Evolutionary conservation across 805 yeast genomes (phyloP), one percentile per base, ranked within the genome.

Genomic region (Lachancea fermentati): DNA sequence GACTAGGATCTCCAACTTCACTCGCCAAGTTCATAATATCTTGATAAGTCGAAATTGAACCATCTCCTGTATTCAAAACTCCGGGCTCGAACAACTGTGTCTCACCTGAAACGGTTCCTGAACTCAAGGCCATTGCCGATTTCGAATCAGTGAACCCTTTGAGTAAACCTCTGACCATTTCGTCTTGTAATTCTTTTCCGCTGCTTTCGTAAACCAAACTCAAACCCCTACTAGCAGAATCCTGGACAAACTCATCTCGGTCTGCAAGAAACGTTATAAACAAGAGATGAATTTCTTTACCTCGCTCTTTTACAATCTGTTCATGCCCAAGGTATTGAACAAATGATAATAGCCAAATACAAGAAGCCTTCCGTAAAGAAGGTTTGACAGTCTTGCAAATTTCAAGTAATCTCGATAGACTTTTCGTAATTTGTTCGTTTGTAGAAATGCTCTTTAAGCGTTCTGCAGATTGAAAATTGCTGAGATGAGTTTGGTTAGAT

Each of bases 1-100:
- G 72, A 49, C 93, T 76, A 11, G 97, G 96, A 61, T 91, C 96
- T 19, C 97, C 97, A 7, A 88, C 94, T 56, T 91, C 98, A 1
- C 93, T 78, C 0, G 98, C 97, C 36, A 91, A 68, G 51, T 70
- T 85, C 51, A 91, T 68, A 22, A 91, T 85, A 61, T 91, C 98
- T 52, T 83, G 85, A 58, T 91, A 91, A 0, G 97, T 89, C 0
- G 95, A 84, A 3, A 91, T 79, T 0, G 95, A 84, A 1, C 91
- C 88, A 46, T 85, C 93, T 34, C 81, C 82, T 0, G 96, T 85
- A 36, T 75, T 81, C 50, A 91, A 63, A 4, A 77, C 71, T 29
- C 95, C 96, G 1, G 85, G 81, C 32, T 86, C 95, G 57, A 91
- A 91, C 9, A 91, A 65, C 55, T 87, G 77, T 0, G 97, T 88